phyloP scores from a whole-genome alignment of 768 basidiomycete species.

The Pisolithus tinctorius region DNA sequence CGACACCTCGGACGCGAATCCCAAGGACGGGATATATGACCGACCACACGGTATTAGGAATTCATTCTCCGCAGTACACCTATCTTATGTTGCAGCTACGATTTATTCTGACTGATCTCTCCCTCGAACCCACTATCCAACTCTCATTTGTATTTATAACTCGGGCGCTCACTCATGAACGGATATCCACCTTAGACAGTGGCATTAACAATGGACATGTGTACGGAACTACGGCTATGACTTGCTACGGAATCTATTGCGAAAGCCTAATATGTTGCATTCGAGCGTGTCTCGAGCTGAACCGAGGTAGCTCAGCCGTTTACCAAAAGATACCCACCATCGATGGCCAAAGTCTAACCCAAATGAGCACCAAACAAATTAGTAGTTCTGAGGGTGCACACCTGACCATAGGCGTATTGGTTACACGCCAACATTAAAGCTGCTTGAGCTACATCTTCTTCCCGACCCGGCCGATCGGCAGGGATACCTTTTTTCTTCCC shows the following conservation, averaged over 20 bases:
- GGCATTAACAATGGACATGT: not conserved
- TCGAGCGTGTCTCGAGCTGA: too few relatives aligned
- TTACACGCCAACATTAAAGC: slow-evolving; percentile 27
- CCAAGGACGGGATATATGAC: slow-evolving; percentile 18
- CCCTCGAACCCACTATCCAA: not conserved
- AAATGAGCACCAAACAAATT: not conserved
- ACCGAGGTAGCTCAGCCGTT: not conserved
- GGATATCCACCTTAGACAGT: too few relatives aligned
- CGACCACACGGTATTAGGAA: slow-evolving; percentile 5
- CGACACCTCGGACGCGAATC: slow-evolving; percentile 22
- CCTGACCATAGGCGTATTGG: slow-evolving; percentile 31
- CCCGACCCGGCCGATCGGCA: slow-evolving; percentile 28
- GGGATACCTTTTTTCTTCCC: slow-evolving; percentile 30
- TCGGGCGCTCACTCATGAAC: not conserved
- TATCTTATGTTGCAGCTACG: too few relatives aligned
- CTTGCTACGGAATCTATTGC: not conserved
- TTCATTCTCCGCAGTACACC: not conserved
- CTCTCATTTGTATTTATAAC: not conserved
- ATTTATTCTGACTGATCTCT: not conserved
- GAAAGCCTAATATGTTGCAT: too few relatives aligned
- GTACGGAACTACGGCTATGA: too few relatives aligned
- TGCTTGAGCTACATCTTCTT: slow-evolving; percentile 30
- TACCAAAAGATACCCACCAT: not conserved
- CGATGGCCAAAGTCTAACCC: not conserved
- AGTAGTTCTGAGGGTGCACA: slow-evolving; percentile 3